Conservation (phyloP, 495 filamentous ascomycete genomes). For the Tuber umbilicatum region DNA sequence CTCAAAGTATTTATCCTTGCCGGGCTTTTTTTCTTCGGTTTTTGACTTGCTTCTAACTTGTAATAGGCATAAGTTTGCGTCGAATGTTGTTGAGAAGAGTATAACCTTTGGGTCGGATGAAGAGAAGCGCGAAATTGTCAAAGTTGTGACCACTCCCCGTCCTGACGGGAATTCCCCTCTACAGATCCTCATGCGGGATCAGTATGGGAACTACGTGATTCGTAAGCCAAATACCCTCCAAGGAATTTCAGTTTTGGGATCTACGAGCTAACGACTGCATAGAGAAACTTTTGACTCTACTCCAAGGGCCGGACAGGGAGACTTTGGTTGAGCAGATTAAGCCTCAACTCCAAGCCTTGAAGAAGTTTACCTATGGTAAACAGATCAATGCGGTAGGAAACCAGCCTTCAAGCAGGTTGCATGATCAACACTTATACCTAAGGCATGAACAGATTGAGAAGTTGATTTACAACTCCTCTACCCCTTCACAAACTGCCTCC, state of each 20-base stretch:
- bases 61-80: slow-evolving; percentile 76
- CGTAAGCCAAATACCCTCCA: slow-evolving; percentile 57
- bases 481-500: slow-evolving; percentile 41
- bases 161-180: slow-evolving; percentile 63
- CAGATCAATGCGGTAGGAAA: slow-evolving; percentile 53
- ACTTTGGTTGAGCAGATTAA: slow-evolving; percentile 65
- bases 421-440: slow-evolving; percentile 15
- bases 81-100: slow-evolving; percentile 95
- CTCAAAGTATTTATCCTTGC: slow-evolving; percentile 52
- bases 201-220: slow-evolving; percentile 94
- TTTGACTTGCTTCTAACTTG: slow-evolving; percentile 3
- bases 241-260: background rate
- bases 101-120: slow-evolving; percentile 65
- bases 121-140: slow-evolving; percentile 65
- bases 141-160: slow-evolving; percentile 54
- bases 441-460: slow-evolving; percentile 41
- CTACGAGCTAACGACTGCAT: slow-evolving; percentile 43
- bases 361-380: slow-evolving; percentile 68
- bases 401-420: slow-evolving; percentile 15
- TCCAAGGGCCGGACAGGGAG: slow-evolving; percentile 59
- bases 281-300: slow-evolving; percentile 73
- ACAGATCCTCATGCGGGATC: slow-evolving; percentile 74
- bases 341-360: slow-evolving; percentile 64
- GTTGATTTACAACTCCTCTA: slow-evolving; percentile 41
- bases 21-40: background rate